phyloP scores from a whole-genome alignment of 129 eudicot species.

The Rutidosis leptorrhynchoides region DNA sequence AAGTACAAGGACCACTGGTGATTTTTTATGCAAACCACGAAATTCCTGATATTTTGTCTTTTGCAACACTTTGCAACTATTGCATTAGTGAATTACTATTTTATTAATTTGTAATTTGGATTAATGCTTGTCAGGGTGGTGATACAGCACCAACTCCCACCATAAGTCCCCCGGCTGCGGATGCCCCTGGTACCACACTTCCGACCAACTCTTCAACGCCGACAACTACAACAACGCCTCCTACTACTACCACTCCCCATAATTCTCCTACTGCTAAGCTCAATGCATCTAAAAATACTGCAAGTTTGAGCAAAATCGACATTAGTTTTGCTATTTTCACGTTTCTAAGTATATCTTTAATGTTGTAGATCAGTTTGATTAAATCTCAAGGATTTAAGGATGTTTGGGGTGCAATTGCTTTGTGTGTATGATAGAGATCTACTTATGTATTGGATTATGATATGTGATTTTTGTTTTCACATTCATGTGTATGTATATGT shows the following conservation, averaged over 20 bases:
- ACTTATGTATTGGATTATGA: constrained; percentile 20
- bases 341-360: constrained; percentile 16
- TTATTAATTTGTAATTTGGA: not conserved
- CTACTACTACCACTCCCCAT: constrained; percentile 28
- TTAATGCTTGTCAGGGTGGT: constrained; percentile 27
- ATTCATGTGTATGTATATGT: not conserved
- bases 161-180: constrained; percentile 24
- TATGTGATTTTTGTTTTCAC: constrained; percentile 19
- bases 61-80: not conserved
- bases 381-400: not conserved
- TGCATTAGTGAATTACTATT: not conserved
- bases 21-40: too few relatives aligned
- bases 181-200: constrained; percentile 18
- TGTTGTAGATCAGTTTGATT: constrained; percentile 19
- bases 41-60: too few relatives aligned
- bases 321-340: constrained; percentile 4
- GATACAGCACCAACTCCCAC: constrained; percentile 32
- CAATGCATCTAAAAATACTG: constrained; percentile 33
- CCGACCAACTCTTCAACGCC: constrained; percentile 31
- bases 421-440: constrained; percentile 21
- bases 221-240: constrained; percentile 21
- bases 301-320: not conserved
- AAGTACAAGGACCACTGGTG: too few relatives aligned
- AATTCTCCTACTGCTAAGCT: constrained; percentile 30
- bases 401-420: constrained; percentile 12